Conservation (phyloP, 2,329 filamentous ascomycete species). For the Diaporthe aspalathi region DNA sequence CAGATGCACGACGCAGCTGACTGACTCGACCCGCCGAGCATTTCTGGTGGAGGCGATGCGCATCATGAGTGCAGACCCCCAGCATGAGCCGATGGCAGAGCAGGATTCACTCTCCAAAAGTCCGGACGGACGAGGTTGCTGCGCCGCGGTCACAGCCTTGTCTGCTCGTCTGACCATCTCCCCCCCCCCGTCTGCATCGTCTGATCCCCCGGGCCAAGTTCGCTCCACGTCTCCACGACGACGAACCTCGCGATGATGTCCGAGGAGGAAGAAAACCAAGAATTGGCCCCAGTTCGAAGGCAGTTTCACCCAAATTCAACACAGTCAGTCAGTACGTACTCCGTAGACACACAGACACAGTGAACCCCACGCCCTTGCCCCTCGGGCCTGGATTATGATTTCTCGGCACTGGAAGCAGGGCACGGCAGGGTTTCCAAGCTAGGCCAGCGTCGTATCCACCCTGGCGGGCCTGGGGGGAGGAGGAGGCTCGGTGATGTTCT, state of each 20-base stretch:
- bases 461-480: too few relatives aligned
- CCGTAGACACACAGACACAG: neutral
- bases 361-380: neutral
- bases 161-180: neutral
- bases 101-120: slow-evolving; percentile 9
- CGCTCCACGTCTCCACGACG: slow-evolving; percentile 38
- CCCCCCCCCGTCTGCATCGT: slow-evolving; percentile 3
- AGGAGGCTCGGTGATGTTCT: slow-evolving; percentile 27
- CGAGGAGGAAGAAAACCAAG: neutral
- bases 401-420: slow-evolving; percentile 13
- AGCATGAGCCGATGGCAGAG: slow-evolving; percentile 5
- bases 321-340: too few relatives aligned
- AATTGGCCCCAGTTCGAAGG: neutral
- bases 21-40: slow-evolving; percentile 24
- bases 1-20: slow-evolving; percentile 9
- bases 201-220: slow-evolving; percentile 2
- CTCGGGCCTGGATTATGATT: neutral
- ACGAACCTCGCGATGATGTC: slow-evolving; percentile 20
- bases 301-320: neutral
- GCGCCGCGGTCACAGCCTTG: neutral
- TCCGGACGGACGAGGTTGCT: neutral
- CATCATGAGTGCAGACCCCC: slow-evolving; percentile 30
- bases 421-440: slow-evolving; percentile 14
- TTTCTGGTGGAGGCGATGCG: slow-evolving; percentile 14
- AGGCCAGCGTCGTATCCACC: slow-evolving; percentile 17